phyloP scores from a whole-genome alignment of 768 basidiomycete genomes.

The Gymnopilus dilepis region DNA sequence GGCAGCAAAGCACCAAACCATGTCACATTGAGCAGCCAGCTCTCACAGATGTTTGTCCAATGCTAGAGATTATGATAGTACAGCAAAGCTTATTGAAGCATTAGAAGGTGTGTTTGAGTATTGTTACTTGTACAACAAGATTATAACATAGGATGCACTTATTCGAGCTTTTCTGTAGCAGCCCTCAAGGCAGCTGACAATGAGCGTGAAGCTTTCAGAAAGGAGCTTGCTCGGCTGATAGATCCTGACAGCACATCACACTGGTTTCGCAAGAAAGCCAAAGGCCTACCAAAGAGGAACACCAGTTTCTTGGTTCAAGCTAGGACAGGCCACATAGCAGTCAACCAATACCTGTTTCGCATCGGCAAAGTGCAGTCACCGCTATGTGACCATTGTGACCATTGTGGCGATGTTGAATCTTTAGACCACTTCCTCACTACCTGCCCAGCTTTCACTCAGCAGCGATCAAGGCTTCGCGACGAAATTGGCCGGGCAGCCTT shows the following conservation, averaged over 20 bases:
- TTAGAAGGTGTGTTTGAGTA: no score
- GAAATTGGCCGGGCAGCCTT: neutral
- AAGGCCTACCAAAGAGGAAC: neutral
- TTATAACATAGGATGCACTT: no score
- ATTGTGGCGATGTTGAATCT: neutral
- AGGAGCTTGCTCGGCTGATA: neutral
- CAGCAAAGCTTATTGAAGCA: no score
- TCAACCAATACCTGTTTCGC: neutral
- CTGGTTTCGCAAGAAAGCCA: neutral
- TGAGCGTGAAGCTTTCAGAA: no score
- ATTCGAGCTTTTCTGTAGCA: no score
- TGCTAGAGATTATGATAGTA: no score
- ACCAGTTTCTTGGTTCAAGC: neutral
- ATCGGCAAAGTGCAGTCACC: neutral
- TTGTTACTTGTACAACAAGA: no score
- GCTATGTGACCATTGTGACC: neutral
- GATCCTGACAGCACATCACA: neutral
- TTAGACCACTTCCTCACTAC: neutral
- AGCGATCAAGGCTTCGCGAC: neutral
- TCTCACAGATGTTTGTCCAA: no score
- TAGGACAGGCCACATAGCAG: neutral
- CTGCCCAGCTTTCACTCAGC: neutral
- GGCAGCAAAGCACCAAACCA: no score
- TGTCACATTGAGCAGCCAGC: no score
- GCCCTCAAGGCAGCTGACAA: no score